Evolutionary conservation across 2,329 filamentous ascomycete genomes (phyloP).

Genomic region (Alternaria brassicicola): DNA sequence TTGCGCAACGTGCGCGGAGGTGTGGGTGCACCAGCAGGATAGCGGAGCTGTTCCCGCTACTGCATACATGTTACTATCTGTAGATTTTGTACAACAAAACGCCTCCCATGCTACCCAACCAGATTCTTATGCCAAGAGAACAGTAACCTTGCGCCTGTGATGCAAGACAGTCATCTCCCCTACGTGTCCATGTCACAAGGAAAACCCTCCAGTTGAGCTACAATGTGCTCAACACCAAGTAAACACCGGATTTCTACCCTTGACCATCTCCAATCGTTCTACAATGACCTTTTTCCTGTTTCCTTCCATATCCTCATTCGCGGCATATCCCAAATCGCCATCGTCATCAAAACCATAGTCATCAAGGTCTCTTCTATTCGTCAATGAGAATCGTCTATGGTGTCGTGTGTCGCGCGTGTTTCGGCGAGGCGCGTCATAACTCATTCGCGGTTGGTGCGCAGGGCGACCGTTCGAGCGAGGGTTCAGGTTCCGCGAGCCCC

Average conservation of each 20-base stretch:
- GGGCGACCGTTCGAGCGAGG: constrained; percentile 31
- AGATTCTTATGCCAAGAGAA: background rate
- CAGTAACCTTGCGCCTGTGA: constrained; percentile 6
- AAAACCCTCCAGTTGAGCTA: background rate
- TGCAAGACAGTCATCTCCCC: constrained; percentile 2
- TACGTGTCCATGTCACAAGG: background rate
- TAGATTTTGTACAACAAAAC: constrained; percentile 14
- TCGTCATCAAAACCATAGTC: constrained; percentile 66
- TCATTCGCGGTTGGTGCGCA: constrained; percentile 47
- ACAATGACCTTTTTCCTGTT: constrained; percentile 94
- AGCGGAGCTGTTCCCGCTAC: constrained; percentile 1
- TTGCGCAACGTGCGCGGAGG: background rate
- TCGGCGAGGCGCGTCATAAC: constrained; percentile 49
- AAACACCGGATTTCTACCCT: constrained; percentile 93
- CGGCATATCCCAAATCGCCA: constrained; percentile 92
- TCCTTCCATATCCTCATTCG: constrained; percentile 91
- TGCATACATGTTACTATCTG: constrained; percentile 2
- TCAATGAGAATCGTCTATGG: constrained; percentile 53
- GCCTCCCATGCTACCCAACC: constrained; percentile 10
- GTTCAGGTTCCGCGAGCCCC: constrained; percentile 26
- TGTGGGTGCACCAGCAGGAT: constrained; percentile 1
- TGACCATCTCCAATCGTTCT: constrained; percentile 92
- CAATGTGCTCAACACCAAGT: constrained; percentile 77
- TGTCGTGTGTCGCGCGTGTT: constrained; percentile 43
- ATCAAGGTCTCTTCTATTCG: constrained; percentile 60